Evolutionary conservation across 495 filamentous ascomycete species (phyloP).

Genomic region (Aspergillus baeticus): DNA sequence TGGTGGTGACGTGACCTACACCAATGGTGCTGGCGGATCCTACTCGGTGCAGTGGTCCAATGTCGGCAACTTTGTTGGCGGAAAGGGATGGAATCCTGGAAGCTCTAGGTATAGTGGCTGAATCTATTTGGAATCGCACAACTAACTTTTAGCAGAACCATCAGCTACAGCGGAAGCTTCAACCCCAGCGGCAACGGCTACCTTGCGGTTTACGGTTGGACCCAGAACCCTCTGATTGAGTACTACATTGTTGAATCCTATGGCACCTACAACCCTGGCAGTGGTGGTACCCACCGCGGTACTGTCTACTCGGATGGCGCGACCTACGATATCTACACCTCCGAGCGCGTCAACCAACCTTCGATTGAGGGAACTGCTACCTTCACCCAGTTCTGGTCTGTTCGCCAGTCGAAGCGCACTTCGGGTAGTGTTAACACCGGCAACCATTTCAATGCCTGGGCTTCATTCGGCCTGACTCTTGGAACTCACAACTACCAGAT

Average conservation of each 20-base stretch:
- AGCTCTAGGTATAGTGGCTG: slow-evolving; percentile 26
- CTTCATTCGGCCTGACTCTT: slow-evolving; percentile 41
- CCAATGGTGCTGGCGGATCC: slow-evolving; percentile 54
- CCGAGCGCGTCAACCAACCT: slow-evolving; percentile 57
- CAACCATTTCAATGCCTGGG: slow-evolving; percentile 68
- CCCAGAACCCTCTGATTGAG: slow-evolving; percentile 58
- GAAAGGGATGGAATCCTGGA: slow-evolving; percentile 62
- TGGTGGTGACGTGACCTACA: slow-evolving; percentile 50
- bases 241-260: slow-evolving; percentile 65
- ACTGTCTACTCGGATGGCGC: slow-evolving; percentile 57
- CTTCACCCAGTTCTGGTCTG: slow-evolving; percentile 62
- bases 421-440: slow-evolving; percentile 51
- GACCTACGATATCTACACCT: slow-evolving; percentile 64
- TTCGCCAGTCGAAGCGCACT: slow-evolving; percentile 52
- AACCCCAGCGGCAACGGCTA: slow-evolving; percentile 57
- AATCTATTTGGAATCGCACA: not conserved
- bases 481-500: slow-evolving; percentile 61
- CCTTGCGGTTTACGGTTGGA: slow-evolving; percentile 65
- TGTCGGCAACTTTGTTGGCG: slow-evolving; percentile 59
- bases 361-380: slow-evolving; percentile 58
- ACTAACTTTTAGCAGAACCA: slow-evolving; percentile 32
- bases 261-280: slow-evolving; percentile 53
- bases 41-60: slow-evolving; percentile 56
- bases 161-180: slow-evolving; percentile 56
- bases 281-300: slow-evolving; percentile 48